A percentile compares a stretch with the other conserved stretches of the same genome.
These are phyloP conservation scores for Myriangium duriaei DNA, from an alignment of 2,329 filamentous ascomycete genomes.

Conservation along the genomic window DNA sequence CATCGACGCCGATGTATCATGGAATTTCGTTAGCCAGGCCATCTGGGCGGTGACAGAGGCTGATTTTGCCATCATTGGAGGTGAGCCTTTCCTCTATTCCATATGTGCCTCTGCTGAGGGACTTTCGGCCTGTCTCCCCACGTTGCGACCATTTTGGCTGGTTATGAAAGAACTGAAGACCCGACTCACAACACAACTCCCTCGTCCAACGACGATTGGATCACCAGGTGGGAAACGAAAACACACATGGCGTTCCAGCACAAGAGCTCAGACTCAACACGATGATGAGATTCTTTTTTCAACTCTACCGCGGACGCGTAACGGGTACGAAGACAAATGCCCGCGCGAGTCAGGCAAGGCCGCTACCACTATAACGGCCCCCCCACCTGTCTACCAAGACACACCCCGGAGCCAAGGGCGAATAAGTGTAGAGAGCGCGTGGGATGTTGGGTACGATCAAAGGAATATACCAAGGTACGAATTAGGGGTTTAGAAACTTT, in stretches of 20 bases:
- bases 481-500: too few species aligned
- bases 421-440: background rate
- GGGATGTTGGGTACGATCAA: background rate
- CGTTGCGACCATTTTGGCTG: background rate
- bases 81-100: constrained; percentile 22
- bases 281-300: background rate
- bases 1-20: constrained; percentile 1
- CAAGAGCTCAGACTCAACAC: background rate
- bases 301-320: background rate
- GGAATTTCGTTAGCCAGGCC: constrained; percentile 1
- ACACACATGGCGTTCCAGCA: background rate
- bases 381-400: background rate
- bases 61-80: constrained; percentile 4
- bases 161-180: too few species aligned
- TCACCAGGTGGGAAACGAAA: background rate
- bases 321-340: background rate
- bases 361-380: background rate
- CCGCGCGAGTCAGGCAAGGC: background rate
- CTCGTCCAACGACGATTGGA: background rate
- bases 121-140: background rate
- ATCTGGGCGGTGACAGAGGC: constrained; percentile 1
- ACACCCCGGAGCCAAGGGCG: background rate
- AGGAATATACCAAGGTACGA: background rate
- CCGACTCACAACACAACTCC: background rate
- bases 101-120: background rate